Evolutionary conservation across 2,329 filamentous ascomycete genomes (phyloP).

Genomic region (Alternaria novae-zelandiae): DNA sequence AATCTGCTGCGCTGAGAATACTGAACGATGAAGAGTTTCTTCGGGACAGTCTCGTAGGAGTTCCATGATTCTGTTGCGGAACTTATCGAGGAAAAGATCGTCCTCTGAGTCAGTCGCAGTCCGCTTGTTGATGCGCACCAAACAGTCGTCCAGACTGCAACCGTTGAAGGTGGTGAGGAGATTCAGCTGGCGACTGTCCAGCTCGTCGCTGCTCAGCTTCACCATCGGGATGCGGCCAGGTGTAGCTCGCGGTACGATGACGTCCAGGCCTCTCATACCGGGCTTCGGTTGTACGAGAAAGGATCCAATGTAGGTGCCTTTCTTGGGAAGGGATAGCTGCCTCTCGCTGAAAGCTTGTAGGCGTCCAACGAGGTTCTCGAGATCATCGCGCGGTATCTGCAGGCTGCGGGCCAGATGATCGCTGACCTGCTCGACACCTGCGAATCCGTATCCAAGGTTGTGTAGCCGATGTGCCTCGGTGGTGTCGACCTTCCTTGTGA

Average conservation of each 20-base stretch:
- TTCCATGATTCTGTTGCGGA: constrained; percentile 45
- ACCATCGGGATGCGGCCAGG: constrained; percentile 56
- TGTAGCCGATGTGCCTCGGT: constrained; percentile 69
- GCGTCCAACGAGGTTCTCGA: constrained; percentile 66
- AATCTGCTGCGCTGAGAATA: constrained; percentile 53
- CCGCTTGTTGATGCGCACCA: constrained; percentile 42
- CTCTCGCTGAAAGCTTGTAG: constrained; percentile 64
- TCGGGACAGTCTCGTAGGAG: constrained; percentile 48
- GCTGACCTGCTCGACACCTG: constrained; percentile 63
- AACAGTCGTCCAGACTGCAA: constrained; percentile 36
- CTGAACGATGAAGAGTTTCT: constrained; percentile 50
- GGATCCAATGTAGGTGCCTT: constrained; percentile 48
- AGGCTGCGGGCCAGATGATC: constrained; percentile 73
- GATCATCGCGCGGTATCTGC: constrained; percentile 70
- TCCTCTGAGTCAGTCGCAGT: constrained; percentile 17
- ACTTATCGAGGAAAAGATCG: constrained; percentile 36
- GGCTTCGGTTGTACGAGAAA: constrained; percentile 50
- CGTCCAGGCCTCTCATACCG: constrained; percentile 50
- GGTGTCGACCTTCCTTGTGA: constrained; percentile 69
- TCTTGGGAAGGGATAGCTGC: constrained; percentile 55
- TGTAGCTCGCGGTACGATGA: constrained; percentile 50
- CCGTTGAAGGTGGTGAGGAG: constrained; percentile 36
- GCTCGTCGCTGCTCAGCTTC: constrained; percentile 42
- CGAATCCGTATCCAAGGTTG: constrained; percentile 80
- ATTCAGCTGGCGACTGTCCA: constrained; percentile 30